Percentiles rank a stretch among this genome's conserved stretches.
phyloP scores from a whole-genome alignment of 371 early-diverging fungal species.

The Mortierella sp. region DNA sequence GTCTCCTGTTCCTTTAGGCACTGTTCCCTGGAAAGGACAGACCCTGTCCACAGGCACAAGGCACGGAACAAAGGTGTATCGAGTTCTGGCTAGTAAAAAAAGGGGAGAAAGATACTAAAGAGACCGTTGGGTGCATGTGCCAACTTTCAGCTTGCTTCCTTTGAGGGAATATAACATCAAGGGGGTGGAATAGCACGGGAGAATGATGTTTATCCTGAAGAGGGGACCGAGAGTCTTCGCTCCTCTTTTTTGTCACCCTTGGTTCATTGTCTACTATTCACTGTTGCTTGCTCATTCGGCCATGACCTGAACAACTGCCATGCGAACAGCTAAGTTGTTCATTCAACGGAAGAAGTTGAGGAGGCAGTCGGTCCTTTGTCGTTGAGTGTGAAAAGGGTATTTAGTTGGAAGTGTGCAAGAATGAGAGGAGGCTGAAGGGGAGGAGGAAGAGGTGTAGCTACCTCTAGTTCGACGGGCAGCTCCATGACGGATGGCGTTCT shows the following conservation, averaged over 20 bases:
- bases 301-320: neutral
- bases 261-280: neutral
- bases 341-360: neutral
- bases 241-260: neutral
- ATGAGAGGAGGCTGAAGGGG: neutral
- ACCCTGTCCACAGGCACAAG: neutral
- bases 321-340: neutral
- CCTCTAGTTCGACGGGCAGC: slow-evolving; percentile 30
- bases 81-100: neutral
- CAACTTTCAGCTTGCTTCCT: neutral
- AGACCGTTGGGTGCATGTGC: neutral
- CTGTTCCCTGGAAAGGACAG: neutral
- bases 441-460: neutral
- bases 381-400: neutral
- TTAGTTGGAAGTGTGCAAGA: neutral
- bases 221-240: neutral
- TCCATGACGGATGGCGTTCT: slow-evolving; percentile 23
- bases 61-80: neutral
- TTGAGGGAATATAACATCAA: neutral
- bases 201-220: neutral
- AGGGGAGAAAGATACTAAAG: neutral
- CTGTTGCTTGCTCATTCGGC: neutral
- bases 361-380: neutral
- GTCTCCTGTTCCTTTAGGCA: neutral
- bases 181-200: neutral